Evolutionary conservation across 2,329 filamentous ascomycete genomes (phyloP).

Genomic region (Ceratocystis diversiconidia): DNA sequence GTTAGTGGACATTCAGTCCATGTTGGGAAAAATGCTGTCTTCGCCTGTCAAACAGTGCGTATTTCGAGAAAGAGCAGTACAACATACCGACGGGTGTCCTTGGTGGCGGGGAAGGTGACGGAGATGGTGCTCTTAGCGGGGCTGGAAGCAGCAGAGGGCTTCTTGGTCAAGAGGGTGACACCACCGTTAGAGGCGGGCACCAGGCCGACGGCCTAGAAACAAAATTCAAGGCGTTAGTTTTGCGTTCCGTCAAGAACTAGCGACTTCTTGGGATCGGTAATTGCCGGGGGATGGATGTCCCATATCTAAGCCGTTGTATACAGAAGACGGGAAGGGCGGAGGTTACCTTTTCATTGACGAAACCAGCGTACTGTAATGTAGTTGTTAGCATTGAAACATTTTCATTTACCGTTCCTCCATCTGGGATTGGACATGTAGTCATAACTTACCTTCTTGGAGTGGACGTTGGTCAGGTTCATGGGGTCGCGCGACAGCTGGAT

Average conservation of each 20-base stretch:
- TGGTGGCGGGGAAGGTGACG: slow-evolving; percentile 56
- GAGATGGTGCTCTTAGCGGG: slow-evolving; percentile 53
- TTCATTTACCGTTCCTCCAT: background rate
- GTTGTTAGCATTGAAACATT: slow-evolving; percentile 26
- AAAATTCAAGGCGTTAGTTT: slow-evolving; percentile 11
- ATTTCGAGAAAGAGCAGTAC: background rate
- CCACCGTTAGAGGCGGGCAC: slow-evolving; percentile 61
- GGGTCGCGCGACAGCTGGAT: slow-evolving; percentile 88
- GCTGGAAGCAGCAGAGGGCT: slow-evolving; percentile 54
- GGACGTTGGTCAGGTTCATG: slow-evolving; percentile 82
- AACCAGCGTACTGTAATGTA: slow-evolving; percentile 61
- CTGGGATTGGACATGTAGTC: background rate
- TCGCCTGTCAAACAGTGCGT: too few relatives aligned
- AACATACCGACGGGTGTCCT: slow-evolving; percentile 54
- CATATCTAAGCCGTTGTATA: background rate
- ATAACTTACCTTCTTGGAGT: slow-evolving; percentile 67
- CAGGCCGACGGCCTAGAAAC: slow-evolving; percentile 65
- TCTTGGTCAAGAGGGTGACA: slow-evolving; percentile 75
- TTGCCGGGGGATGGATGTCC: background rate
- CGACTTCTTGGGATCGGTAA: background rate
- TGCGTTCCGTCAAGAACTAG: background rate
- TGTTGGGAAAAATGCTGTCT: too few relatives aligned
- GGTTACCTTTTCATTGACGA: slow-evolving; percentile 75
- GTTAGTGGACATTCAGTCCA: slow-evolving; percentile 5
- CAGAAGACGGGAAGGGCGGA: background rate